Base-by-base conservation (phyloP, 352 stramenopile genomes). In the Pythium folliculosum region DNA sequence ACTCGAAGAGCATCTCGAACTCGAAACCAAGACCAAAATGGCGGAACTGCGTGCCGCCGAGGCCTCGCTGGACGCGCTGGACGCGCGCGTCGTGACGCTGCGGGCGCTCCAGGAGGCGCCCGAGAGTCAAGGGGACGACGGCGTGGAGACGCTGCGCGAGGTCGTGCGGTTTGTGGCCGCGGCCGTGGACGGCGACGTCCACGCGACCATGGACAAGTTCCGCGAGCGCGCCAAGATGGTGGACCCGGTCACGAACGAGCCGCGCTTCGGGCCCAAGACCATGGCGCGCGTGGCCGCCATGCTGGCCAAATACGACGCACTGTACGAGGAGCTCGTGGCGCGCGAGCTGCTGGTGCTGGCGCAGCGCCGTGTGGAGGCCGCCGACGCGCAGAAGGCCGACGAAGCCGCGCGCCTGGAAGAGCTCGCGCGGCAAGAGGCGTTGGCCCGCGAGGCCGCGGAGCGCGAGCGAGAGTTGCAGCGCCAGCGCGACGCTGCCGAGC, bases 261-360 rank as follows among this genome's bases (percentile, higher is more conserved):
- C 85, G 47, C 82, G 87, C 9, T 93, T 92, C 30, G 87, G 87
- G 0, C 85, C 87, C 21, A 90, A 90, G 63, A 95, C 91, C 76
- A 67, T 90, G 65, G 69, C 72, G 9, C 88, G 82, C 62, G 87
- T 93, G 9, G 63, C 78, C 38, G 73, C 76, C 37, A 59, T 95
- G 68, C 68, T 92, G 57, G 47, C 52, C 52, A 70, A 71, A 21
- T 90, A 87, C 38, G 79, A 92, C 27, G 56, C 52, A 3, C 47
- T 90, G n/a, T 68, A 76, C 43, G 47, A 67, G 2, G 59, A 73
- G 35, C n/a, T 84, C 43, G 56, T 73, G 1, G 67, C 77, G 3
- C 45, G 47, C 13, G 65, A 25, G 37, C 45, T 65, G 38, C 37
- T 62, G 13, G 25, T 25, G 19, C 35, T 16, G 23, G 16, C 61